Evolutionary conservation across 371 early-diverging fungal genomes (phyloP), one percentile per base, ranked within the genome.

Genomic region (Lichtheimia hyalospora): DNA sequence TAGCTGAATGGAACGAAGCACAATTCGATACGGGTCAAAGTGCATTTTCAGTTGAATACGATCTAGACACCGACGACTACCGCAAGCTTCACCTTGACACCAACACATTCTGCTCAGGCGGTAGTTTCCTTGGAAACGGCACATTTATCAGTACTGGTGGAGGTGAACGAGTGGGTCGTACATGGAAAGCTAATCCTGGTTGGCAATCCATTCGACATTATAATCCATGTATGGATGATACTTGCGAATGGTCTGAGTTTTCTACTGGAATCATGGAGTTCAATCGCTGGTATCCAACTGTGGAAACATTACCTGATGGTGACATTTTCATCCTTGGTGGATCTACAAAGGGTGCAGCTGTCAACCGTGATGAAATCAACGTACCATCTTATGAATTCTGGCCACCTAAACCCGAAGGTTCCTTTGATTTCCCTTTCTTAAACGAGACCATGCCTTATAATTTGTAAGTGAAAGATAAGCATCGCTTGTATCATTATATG

Each of bases 51-150:
- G 71, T 70, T 14, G 72, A 80, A 48, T 86, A 84, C 57, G 79
- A 86, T 57, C 49, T 84, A 3, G 69, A 68, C 7, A 79, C 72
- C 3, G 69, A 84, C 50, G 57, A 51, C 16, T 82, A 74, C 61
- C 67, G 85, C 44, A 55, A 73, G 16, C 54, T 86, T 2, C 62
- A 71, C 40, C 60, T 84, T 14, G 68, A 76, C 16, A 84, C 86
- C 41, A 86, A 86, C 54, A 86, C 85, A 5, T 86, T 86, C 54
- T 86, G 86, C 57, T 84, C 85, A 3, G 84, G 79, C 6, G 86
- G 86, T 50, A 82, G 83, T 14, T 84, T 83, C 59, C 66, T 84
- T 27, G 72, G 57, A 5, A 83, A 86, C 39, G 85, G 85, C 15
- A 84, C 80, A 3, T 67, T 86, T 49, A 82, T 86, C 54, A 81